These are phyloP conservation scores for Ricinus communis DNA, from an alignment of 345 rosid genomes.

Conservation along the genomic window DNA sequence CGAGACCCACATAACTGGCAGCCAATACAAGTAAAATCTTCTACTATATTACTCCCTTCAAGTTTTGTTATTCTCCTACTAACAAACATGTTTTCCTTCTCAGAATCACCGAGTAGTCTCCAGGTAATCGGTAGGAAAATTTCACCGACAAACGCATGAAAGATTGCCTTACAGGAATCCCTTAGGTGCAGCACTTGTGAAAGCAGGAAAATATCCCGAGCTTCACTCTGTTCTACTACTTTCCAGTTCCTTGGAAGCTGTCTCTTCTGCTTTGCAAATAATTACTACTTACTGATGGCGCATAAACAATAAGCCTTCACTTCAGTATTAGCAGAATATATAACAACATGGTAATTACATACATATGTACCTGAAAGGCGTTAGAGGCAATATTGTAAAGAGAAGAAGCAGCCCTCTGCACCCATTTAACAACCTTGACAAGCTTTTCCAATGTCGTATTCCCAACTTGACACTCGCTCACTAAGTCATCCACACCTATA, in stretches of 20 bases:
- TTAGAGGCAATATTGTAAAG: conserved; percentile 12
- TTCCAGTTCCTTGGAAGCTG: conserved; percentile 53
- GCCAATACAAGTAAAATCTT: conserved; percentile 54
- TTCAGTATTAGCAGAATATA: not conserved
- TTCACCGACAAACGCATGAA: conserved; percentile 47
- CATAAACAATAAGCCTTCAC: not conserved
- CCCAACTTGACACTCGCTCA: conserved; percentile 33
- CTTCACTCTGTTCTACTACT: conserved; percentile 37
- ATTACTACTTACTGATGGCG: not conserved
- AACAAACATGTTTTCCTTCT: conserved; percentile 51
- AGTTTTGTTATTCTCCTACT: conserved; percentile 39
- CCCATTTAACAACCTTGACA: conserved; percentile 50
- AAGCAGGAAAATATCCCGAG: conserved; percentile 35
- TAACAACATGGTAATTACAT: not conserved
- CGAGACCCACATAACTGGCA: conserved; percentile 54
- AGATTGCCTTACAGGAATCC: conserved; percentile 29
- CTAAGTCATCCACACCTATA: conserved; percentile 39
- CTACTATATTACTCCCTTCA: conserved; percentile 26
- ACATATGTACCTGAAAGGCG: conserved; percentile 29
- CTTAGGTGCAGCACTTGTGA: conserved; percentile 35
- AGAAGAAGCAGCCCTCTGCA: conserved; percentile 30
- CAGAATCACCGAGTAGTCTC: conserved; percentile 35
- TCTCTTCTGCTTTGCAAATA: conserved; percentile 22
- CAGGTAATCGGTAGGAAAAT: conserved; percentile 51
- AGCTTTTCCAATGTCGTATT: conserved; percentile 39